Base-by-base conservation (phyloP, 169 alveolate species). In the Babesia bovis region DNA sequence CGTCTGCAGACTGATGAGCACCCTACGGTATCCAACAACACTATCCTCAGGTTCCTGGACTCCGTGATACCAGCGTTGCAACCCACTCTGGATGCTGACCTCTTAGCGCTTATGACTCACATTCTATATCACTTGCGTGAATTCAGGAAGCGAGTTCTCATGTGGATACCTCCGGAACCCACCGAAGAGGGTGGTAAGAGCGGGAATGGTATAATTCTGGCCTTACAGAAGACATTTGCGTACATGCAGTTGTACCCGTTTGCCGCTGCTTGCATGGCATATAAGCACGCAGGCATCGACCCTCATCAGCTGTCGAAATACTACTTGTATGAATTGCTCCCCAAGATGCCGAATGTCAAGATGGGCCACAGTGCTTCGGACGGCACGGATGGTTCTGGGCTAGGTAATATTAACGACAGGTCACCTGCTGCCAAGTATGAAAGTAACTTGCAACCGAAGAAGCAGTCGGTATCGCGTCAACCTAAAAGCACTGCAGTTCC, bases 211-310 rank as follows among this genome's bases (percentile, higher is more conserved):
- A 75, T 91, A 21, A 84, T 91, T 38, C 79, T 85, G 26, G 95
- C 95, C 35, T 91, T 91, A 38, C 95, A 91, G 78, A 87, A 76
- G 67, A 87, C 91, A 1, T 91, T 91, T 70, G 95, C 95, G 0
- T 84, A 90, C 70, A 91, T 91, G 95, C 82, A 89, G 58, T 90
- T 91, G 60, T 91, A 91, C 87, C 95, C 95, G 30, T 60, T 90
- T 12, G 92, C 94, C 0, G 90, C 84, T 33, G 76, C 88, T 35
- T 87, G 93, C 58, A 85, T 74, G 52, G 44, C 88, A 28, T 70
- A 71, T 45, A 58, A 70, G 51, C 50, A 60, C 21, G 67, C 88
- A 21, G 63, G 83, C 15, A 25, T 63, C 21, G 83, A 63, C n/a
- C 44, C 59, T 17, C 50, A 30, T 45, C 58, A 69, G 33, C 50